Percentiles rank a stretch among this genome's conserved stretches.
These are phyloP conservation scores for Toxoplasma gondii DNA, from an alignment of 169 alveolate species.

Conservation along the genomic window DNA sequence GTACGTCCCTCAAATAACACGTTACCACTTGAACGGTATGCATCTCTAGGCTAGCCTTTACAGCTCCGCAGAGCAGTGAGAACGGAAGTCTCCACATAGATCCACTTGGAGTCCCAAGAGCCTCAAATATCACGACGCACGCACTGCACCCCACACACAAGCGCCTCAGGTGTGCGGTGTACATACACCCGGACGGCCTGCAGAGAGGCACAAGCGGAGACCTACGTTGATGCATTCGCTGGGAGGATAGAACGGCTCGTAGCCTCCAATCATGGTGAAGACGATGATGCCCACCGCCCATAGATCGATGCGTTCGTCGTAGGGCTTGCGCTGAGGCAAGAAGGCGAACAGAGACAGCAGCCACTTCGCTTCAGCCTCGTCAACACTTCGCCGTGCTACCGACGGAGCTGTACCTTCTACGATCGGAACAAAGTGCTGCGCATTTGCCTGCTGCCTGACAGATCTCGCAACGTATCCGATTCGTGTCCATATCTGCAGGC, in stretches of 20 bases:
- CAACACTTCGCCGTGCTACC: neutral
- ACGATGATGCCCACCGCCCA: constrained; percentile 76
- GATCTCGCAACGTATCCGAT: too few relatives aligned
- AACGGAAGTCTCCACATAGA: too few relatives aligned
- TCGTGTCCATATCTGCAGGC: too few relatives aligned
- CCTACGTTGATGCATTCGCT: constrained; percentile 64
- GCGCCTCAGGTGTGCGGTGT: too few relatives aligned
- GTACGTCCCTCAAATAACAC: too few relatives aligned
- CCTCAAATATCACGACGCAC: too few relatives aligned
- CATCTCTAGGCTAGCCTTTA: too few relatives aligned
- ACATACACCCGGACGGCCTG: neutral
- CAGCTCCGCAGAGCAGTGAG: too few relatives aligned
- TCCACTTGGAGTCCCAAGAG: too few relatives aligned
- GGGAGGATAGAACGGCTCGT: constrained; percentile 75
- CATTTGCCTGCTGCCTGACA: too few relatives aligned
- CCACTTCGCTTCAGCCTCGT: neutral
- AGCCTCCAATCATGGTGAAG: constrained; percentile 72
- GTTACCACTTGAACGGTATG: too few relatives aligned
- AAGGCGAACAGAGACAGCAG: neutral
- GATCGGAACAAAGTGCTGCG: too few relatives aligned
- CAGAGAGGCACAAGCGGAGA: neutral
- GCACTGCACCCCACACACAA: neutral
- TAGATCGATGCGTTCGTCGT: constrained; percentile 72
- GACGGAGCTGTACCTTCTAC: neutral
- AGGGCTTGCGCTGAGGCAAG: constrained; percentile 59